A percentile compares a stretch with the other conserved stretches of the same genome.
phyloP scores from a whole-genome alignment of 2,329 filamentous ascomycete genomes.

The Aspergillus calidoustus region DNA sequence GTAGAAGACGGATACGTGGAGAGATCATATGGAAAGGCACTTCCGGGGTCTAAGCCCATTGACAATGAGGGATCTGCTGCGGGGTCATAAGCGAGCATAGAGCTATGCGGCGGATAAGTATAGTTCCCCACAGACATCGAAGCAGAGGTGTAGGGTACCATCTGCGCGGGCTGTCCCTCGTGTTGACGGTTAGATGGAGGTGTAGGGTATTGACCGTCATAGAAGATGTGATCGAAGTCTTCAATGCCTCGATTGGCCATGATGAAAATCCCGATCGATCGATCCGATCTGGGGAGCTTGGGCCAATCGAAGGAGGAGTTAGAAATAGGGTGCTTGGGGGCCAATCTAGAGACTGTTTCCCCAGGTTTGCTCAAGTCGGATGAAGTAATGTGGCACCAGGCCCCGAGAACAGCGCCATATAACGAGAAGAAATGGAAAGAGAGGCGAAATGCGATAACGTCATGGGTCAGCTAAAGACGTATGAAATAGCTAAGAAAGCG shows the following conservation, averaged over 20 bases:
- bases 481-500: constrained; percentile 5
- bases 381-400: not conserved
- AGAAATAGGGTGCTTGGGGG: not conserved
- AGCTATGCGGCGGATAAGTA: constrained; percentile 25
- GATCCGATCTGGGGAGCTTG: constrained; percentile 18
- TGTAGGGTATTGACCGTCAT: constrained; percentile 22
- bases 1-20: constrained; percentile 28
- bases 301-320: constrained; percentile 22
- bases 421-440: constrained; percentile 1
- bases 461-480: constrained; percentile 16
- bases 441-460: not conserved
- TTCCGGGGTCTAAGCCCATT: constrained; percentile 27
- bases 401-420: not conserved
- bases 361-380: not conserved
- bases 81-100: constrained; percentile 34
- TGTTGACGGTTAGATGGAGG: constrained; percentile 16
- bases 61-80: constrained; percentile 22
- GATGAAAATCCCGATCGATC: constrained; percentile 22
- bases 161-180: constrained; percentile 19
- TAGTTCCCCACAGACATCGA: constrained; percentile 20
- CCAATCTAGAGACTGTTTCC: not conserved
- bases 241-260: constrained; percentile 23
- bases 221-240: constrained; percentile 23
- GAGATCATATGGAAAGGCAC: constrained; percentile 31
- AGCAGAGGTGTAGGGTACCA: constrained; percentile 18